Evolutionary conservation across 2,329 filamentous ascomycete genomes (phyloP), one percentile per base, ranked within the genome.

Genomic region (Trichoderma sp.): DNA sequence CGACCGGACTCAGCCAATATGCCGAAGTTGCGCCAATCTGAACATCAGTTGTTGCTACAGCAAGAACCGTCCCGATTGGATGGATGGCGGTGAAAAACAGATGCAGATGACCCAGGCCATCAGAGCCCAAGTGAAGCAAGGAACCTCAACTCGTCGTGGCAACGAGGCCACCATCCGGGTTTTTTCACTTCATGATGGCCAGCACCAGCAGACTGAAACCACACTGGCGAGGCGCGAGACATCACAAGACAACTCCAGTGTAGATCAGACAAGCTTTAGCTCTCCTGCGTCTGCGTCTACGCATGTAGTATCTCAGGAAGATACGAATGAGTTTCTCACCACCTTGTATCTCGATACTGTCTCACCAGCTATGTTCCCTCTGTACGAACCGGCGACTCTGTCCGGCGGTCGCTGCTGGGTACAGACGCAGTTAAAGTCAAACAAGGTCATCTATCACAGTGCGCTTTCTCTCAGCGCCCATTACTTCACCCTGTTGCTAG

Each of bases 281-380:
- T 43, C 39, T n/a, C 39, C 39, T 23, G 23, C 28, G 8, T 13
- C 43, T 13, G 11, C 39, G 3, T 43, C 50, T 30, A n/a, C 26
- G 2, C 15, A 34, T 26, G 57, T n/a, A 26, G 34, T 28, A 9
- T 23, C 32, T 47, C 6, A 6, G 20, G 57, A 47, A 17, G 67
- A 47, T n/a, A 62, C 67, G 15, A 59, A 70, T 23, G 34, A 47
- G 6, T 63, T 62, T 17, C 57, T 62, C 57, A 17, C 32, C 12
- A 70, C 67, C 17, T 17, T 70, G 67, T 82, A 82, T 67, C 74
- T 82, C 3, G 78, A 81, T 53, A 76, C 75, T 12, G 75, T 83
- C 3, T 82, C 88, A 65, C 87, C 87, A 0, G 85, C 87, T 66
- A 77, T 88, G 0, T 88, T 85, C 73, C 87, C 88, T 1, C 86